A percentile compares a stretch with the other conserved stretches of the same genome.
These are phyloP conservation scores for Diaporthe citrichinensis DNA, from an alignment of 2,329 filamentous ascomycete genomes.

Conservation along the genomic window DNA sequence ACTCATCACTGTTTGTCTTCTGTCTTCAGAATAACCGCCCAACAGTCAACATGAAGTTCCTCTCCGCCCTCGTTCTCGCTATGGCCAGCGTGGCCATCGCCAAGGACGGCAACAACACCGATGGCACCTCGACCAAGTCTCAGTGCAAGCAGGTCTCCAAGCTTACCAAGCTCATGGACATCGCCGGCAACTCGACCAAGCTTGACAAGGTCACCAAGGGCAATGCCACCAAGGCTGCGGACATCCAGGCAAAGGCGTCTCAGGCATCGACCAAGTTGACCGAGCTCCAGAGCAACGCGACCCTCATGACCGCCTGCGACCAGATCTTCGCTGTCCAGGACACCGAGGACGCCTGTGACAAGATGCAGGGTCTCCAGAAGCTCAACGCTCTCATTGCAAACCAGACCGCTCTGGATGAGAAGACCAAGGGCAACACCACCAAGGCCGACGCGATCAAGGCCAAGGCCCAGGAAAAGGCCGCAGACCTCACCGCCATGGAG, in stretches of 20 bases:
- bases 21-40: neutral
- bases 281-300: slow-evolving; percentile 53
- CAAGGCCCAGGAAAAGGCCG: slow-evolving; percentile 43
- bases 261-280: slow-evolving; percentile 49
- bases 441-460: slow-evolving; percentile 47
- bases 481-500: slow-evolving; percentile 46
- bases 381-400: slow-evolving; percentile 47
- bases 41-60: slow-evolving; percentile 45
- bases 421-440: slow-evolving; percentile 50
- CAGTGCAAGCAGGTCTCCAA: slow-evolving; percentile 52
- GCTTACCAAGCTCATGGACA: slow-evolving; percentile 49
- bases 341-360: slow-evolving; percentile 48
- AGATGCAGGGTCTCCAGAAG: slow-evolving; percentile 49
- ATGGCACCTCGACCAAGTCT: slow-evolving; percentile 48
- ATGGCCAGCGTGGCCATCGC: slow-evolving; percentile 46
- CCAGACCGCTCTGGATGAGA: slow-evolving; percentile 43
- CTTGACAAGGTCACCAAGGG: slow-evolving; percentile 51
- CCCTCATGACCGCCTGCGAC: slow-evolving; percentile 52
- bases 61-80: slow-evolving; percentile 44
- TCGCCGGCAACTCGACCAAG: slow-evolving; percentile 54
- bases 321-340: slow-evolving; percentile 50
- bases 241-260: slow-evolving; percentile 55
- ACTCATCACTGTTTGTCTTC: neutral
- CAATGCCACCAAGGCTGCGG: slow-evolving; percentile 54
- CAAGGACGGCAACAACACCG: slow-evolving; percentile 47